Base-by-base conservation (phyloP, 352 stramenopile species). In the Globisporangium spiculum region DNA sequence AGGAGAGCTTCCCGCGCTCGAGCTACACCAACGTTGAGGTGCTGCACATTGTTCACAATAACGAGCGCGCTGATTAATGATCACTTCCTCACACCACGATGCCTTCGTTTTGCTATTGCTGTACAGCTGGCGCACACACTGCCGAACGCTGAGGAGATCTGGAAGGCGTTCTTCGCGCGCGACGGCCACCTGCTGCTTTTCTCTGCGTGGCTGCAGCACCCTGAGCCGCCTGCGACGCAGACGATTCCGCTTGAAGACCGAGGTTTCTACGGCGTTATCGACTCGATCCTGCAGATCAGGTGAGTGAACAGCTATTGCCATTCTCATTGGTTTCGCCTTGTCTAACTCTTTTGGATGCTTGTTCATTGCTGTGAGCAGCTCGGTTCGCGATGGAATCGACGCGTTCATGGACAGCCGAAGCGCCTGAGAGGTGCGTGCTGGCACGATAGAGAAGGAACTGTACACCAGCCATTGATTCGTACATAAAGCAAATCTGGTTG, bases 1-100 rank as follows among this genome's bases (percentile, higher is more conserved):
- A 91, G 67, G 85, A 93, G 22, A 93, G 85, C 67, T 93, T 92
- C 63, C 85, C 85, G 1, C 80, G 83, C 20, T 93, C 85, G 3
- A 90, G 80, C 52, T 93, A 92, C 71, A 93, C 85, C 20, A 67
- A 83, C 62, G 66, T 91, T n/a, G 75, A 89, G 60, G 85, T 91
- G 66, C 57, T 3, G 22, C 24, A 38, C 41, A 24, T 7, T 0
- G 2, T 34, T 9, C 3, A 64, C 30, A 10, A 26, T 10, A 38
- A 38, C 6, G 26, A 61, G 7, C 20, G 2, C 30, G 16, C 14
- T 41, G 14, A 24, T 24, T 48, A 16, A 24, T 66, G 7, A 14
- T 58, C 32, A 55, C 22, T 57, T 1, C 4, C 38, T 46, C 12
- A 46, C 38, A 7, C 6, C 61, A n/a, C 32, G 22, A 12, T 3